phyloP scores from a whole-genome alignment of 2,329 filamentous ascomycete species.

The Botryotinia convoluta region DNA sequence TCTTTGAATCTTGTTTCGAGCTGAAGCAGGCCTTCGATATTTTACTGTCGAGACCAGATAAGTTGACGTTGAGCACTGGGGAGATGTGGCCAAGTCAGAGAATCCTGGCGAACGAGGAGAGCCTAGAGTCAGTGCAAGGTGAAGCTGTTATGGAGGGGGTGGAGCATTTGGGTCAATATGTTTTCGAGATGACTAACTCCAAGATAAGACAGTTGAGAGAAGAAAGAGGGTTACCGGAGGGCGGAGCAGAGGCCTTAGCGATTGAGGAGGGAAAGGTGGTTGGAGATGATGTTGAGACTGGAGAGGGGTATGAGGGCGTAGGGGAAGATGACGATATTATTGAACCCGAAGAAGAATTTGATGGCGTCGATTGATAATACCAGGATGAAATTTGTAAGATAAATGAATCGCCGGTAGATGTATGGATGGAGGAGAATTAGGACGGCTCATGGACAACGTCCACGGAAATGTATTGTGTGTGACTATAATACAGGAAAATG shows the following conservation, averaged over 20 bases:
- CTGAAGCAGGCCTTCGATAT: constrained; percentile 81
- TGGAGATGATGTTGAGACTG: constrained; percentile 2
- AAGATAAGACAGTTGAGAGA: constrained; percentile 37
- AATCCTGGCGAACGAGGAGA: constrained; percentile 44
- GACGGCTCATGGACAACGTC: background rate
- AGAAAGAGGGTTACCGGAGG: constrained; percentile 32
- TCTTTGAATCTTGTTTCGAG: constrained; percentile 88
- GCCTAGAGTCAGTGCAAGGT: constrained; percentile 47
- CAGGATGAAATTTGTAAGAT: background rate
- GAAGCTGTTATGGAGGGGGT: constrained; percentile 80
- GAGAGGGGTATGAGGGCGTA: background rate
- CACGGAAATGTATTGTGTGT: background rate
- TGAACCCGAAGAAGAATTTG: background rate
- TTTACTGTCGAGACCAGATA: constrained; percentile 74
- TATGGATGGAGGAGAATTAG: background rate
- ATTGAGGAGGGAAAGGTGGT: constrained; percentile 1
- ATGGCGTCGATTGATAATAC: constrained; percentile 1
- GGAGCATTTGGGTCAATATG: constrained; percentile 93
- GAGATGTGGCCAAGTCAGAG: constrained; percentile 79
- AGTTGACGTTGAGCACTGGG: constrained; percentile 75
- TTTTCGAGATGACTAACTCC: constrained; percentile 85
- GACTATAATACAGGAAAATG: background rate
- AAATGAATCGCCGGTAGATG: background rate
- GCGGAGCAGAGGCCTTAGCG: background rate
- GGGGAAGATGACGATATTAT: background rate